A percentile compares a stretch with the other conserved stretches of the same genome.
Evolutionary conservation across 345 rosid genomes (phyloP).

Genomic region (Limnanthes douglasii): DNA sequence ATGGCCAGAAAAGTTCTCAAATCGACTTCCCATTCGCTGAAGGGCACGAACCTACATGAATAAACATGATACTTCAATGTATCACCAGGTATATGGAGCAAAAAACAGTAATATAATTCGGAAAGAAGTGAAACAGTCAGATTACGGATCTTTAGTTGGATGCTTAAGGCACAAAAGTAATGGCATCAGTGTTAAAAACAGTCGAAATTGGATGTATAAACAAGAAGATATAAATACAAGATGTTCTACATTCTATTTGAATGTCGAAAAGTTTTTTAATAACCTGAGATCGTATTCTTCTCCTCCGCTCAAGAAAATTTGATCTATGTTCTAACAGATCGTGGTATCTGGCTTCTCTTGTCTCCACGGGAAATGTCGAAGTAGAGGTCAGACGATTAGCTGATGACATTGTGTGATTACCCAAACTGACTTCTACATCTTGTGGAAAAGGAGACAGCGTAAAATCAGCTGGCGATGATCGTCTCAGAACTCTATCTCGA

Average conservation of each 20-base stretch:
- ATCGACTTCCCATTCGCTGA: conserved; percentile 84
- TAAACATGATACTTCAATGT: conserved; percentile 5
- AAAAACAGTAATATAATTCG: background rate
- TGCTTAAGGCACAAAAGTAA: background rate
- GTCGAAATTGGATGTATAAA: background rate
- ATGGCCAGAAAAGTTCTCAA: conserved; percentile 76
- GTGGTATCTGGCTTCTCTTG: conserved; percentile 70
- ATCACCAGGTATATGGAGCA: background rate
- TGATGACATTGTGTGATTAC: conserved; percentile 14
- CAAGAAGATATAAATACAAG: background rate
- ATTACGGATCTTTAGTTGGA: background rate
- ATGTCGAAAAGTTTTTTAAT: no score
- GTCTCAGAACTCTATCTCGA: conserved; percentile 87
- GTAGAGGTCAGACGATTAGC: conserved; percentile 18
- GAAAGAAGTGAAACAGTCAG: background rate
- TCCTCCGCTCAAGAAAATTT: conserved; percentile 81
- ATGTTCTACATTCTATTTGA: no score
- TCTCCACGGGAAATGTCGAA: conserved; percentile 29
- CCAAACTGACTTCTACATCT: conserved; percentile 26
- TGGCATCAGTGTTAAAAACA: no score
- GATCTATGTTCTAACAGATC: conserved; percentile 81
- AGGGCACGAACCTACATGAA: conserved; percentile 72
- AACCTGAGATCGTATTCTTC: conserved; percentile 97
- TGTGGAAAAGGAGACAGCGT: conserved; percentile 36
- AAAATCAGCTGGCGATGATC: conserved; percentile 51